Conservation (phyloP, 2,329 filamentous ascomycete species). For the Cercospora janseana region DNA sequence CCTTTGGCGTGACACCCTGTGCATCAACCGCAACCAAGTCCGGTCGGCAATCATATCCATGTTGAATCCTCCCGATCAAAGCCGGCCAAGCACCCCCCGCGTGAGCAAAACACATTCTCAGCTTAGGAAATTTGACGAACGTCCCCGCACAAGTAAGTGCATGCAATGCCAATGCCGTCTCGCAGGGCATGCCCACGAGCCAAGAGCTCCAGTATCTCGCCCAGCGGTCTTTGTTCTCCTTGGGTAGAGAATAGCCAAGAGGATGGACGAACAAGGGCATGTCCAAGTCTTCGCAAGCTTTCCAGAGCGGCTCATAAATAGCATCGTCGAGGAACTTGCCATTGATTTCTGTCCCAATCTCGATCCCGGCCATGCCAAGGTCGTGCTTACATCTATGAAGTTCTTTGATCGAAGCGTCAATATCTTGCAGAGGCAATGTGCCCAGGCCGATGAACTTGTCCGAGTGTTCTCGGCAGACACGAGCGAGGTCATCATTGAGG, state of each 20-base stretch:
- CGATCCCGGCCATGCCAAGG: slow-evolving; percentile 11
- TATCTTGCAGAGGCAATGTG: slow-evolving; percentile 15
- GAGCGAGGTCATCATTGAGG: slow-evolving; percentile 18
- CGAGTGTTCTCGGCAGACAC: slow-evolving; percentile 8
- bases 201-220: slow-evolving; percentile 17
- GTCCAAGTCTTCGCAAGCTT: slow-evolving; percentile 14
- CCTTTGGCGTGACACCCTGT: slow-evolving; percentile 7
- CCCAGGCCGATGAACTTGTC: slow-evolving; percentile 14
- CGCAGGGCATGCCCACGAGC: slow-evolving; percentile 19
- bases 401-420: slow-evolving; percentile 13
- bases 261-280: slow-evolving; percentile 21
- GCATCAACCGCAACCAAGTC: slow-evolving; percentile 16
- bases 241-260: slow-evolving; percentile 14
- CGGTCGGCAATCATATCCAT: slow-evolving; percentile 16
- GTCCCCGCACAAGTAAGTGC: slow-evolving; percentile 12
- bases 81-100: slow-evolving; percentile 17
- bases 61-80: slow-evolving; percentile 17
- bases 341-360: slow-evolving; percentile 16
- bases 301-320: slow-evolving; percentile 12
- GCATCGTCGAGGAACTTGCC: slow-evolving; percentile 12
- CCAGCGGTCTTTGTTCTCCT: slow-evolving; percentile 16
- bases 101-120: slow-evolving; percentile 20
- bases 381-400: slow-evolving; percentile 14
- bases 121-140: slow-evolving; percentile 13
- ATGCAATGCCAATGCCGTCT: slow-evolving; percentile 15